Base-by-base conservation (phyloP, 208 protist genomes). In the Naegleria gruberi region DNA sequence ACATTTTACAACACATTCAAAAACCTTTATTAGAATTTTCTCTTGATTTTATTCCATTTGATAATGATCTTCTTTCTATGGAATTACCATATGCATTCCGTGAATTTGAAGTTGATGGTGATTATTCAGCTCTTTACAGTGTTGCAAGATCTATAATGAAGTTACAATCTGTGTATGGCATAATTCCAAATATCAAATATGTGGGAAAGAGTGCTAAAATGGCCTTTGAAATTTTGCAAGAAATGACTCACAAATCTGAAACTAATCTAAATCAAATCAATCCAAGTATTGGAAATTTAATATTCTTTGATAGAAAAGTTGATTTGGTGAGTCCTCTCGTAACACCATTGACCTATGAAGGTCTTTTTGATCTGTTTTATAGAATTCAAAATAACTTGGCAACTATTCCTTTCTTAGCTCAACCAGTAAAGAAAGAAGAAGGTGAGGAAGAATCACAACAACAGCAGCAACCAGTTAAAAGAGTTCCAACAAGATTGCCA, bases 261-360 rank as follows among this genome's bases (percentile, higher is more conserved):
- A 77, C 7, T 77, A 26, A 34, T 8, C n/a, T 74, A 2, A 74
- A 90, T 42, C 44, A 57, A 89, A 34, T 90, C 41, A 42, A 82
- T 42, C 26, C 26, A 46, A 44, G 77, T 26, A 51, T 90, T 83
- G 88, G 34, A 51, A n/a, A 51, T 34, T 57, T 90, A 34, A 46
- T 90, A 15, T 37, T 90, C 4, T 43, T 90, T 46, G 89, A 90
- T 77, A 42, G 89, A 81, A n/a, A 17, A 81, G 89, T 90, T 12
- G 89, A 90, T 90, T 81, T 51, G 5, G 47, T 83, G 6, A 83
- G 26, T 26, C 65, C 57, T 44, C 65, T 90, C 4, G 34, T 90
- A 4, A 90, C 89, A 15, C 57, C n/a, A 45, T 81, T 90, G n/a
- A 90, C 89, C 17, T 90, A 90, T 47, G 89, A 90, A 30, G 65